Base-by-base conservation (phyloP, 2,329 filamentous ascomycete genomes). In the Colletotrichum sp. region DNA sequence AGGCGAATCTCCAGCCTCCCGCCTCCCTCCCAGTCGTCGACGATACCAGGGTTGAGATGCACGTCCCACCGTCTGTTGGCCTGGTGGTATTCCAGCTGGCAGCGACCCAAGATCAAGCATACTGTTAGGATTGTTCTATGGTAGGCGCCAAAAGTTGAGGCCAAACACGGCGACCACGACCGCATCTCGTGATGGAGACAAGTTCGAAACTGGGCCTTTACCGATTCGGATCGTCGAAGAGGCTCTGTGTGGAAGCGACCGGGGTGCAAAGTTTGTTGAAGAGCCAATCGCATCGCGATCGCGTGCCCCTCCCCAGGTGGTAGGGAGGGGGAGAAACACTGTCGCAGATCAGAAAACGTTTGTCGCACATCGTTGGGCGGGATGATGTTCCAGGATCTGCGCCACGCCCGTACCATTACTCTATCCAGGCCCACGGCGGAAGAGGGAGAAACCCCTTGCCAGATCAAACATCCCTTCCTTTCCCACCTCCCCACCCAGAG, bases 281-380 rank as follows among this genome's bases (percentile, higher is more conserved):
- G 26, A 28, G 21, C 74, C 74, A 76, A 76, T 76, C 74, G 74
- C 74, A 76, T 73, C 49, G 18, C 9, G 21, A 68, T 68, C 16
- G 57, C 44, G 32, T 16, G 32, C 30, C 30, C 39, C 18, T 21
- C 64, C 21, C 30, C 21, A 49, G 44, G 28, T 4, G 44, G 34
- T 10, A 59, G 55, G 30, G 69, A 55, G 55, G 57, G 24, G 39
- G 39, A 65, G 70, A 76, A 73, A 69, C 69, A 68, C 44, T 30
- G 74, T 73, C 74, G 70, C 70, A 76, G 64, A 69, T 76, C 73
- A 60, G 70, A 60, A 73, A 73, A 73, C 57, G 21, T 73, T 76
- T 73, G 73, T 65, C 32, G 57, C 73, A 68, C 70, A 68, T 73
- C 70, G 63, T 52, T 68, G 64, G 39, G 70, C 52, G 57, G 26